Evolutionary conservation across 2,329 filamentous ascomycete genomes (phyloP).

Genomic region (Madurella fahalii): DNA sequence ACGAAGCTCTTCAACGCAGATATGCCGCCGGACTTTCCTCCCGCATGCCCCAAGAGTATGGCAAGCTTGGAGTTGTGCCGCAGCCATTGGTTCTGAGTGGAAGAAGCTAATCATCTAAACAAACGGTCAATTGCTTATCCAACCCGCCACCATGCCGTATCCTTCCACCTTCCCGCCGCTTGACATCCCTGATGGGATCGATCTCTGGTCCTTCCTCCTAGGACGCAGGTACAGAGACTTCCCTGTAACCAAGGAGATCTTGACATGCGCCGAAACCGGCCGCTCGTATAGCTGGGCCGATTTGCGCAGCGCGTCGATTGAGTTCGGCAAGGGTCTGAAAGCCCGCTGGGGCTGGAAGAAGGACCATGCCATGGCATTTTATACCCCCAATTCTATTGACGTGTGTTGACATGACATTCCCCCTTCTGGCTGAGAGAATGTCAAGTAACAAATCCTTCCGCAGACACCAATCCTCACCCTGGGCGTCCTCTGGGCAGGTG

Average conservation of each 20-base stretch:
- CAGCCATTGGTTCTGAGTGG: background rate
- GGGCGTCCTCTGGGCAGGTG: constrained; percentile 80
- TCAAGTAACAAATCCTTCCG: background rate
- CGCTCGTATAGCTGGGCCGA: constrained; percentile 66
- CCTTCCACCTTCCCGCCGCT: constrained; percentile 61
- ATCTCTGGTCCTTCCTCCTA: constrained; percentile 77
- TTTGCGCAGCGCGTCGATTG: constrained; percentile 59
- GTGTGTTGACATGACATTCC: constrained; percentile 4
- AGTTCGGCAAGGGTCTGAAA: constrained; percentile 78
- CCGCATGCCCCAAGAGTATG: background rate
- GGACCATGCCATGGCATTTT: constrained; percentile 78
- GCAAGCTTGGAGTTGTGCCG: background rate
- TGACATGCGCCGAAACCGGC: constrained; percentile 68
- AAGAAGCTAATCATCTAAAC: background rate
- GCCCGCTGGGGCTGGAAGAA: constrained; percentile 73
- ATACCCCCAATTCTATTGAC: constrained; percentile 82
- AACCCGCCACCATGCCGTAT: constrained; percentile 60
- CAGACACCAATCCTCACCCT: constrained; percentile 67
- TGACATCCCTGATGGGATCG: constrained; percentile 63
- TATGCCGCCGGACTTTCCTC: too few relatives aligned
- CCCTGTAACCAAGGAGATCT: constrained; percentile 58
- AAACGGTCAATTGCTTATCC: background rate
- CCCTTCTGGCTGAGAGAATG: background rate
- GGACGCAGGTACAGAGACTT: constrained; percentile 43
- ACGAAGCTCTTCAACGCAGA: background rate